Evolutionary conservation across 1,284 basidiomycete genomes (phyloP).

Genomic region (Sanghuangporus sanghuang): DNA sequence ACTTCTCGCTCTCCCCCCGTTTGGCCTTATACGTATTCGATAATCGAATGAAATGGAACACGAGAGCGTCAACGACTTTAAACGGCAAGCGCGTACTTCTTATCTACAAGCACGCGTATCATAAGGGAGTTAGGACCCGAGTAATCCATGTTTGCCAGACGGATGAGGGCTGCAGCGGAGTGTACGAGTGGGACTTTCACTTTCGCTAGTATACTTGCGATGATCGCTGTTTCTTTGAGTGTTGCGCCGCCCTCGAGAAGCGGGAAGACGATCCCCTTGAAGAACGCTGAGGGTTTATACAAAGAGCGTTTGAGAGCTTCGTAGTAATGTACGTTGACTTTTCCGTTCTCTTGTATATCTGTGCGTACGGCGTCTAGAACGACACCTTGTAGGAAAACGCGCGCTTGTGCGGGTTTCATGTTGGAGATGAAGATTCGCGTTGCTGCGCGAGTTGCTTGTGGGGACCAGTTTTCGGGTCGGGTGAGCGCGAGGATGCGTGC

Average conservation of each 20-base stretch:
- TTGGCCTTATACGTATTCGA: conserved; percentile 83
- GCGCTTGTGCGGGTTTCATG: conserved; percentile 95
- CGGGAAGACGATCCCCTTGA: conserved; percentile 97
- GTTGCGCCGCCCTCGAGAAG: conserved; percentile 88
- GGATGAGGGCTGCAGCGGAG: conserved; percentile 91
- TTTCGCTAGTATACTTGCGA: conserved; percentile 88
- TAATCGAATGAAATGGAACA: conserved; percentile 96
- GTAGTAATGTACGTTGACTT: conserved; percentile 92
- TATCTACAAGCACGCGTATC: conserved; percentile 95
- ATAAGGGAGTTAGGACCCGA: conserved; percentile 94
- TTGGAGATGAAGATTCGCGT: conserved; percentile 96
- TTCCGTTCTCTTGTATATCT: conserved; percentile 84
- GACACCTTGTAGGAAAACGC: conserved; percentile 90
- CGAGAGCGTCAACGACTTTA: conserved; percentile 95
- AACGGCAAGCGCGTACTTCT: conserved; percentile 98
- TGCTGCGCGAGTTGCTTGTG: conserved; percentile 91
- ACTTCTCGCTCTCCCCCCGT: conserved; percentile 61
- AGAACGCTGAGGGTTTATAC: conserved; percentile 97
- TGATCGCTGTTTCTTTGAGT: conserved; percentile 92
- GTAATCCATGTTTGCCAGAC: conserved; percentile 96
- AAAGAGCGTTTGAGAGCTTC: conserved; percentile 88
- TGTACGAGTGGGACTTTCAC: conserved; percentile 95
- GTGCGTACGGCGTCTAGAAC: conserved; percentile 88
- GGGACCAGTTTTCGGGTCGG: conserved; percentile 89
- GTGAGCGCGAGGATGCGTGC: conserved; percentile 94